Conservation (phyloP, 2,329 filamentous ascomycete species). For the Nannizziopsis arthrosporioides region DNA sequence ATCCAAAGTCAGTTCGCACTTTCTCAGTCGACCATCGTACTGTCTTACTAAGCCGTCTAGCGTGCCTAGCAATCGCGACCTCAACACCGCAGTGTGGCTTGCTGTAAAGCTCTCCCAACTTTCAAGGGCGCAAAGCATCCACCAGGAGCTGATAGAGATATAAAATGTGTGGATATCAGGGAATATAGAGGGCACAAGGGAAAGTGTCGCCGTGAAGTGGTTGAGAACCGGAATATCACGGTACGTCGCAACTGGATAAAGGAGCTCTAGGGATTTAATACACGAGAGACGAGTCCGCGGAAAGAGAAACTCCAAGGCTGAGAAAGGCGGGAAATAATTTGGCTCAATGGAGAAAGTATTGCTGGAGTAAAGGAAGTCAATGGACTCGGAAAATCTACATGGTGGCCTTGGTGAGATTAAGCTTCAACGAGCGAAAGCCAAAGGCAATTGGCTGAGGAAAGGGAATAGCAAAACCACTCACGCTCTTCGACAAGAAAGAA, state of each 20-base stretch:
- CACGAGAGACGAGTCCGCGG: not conserved
- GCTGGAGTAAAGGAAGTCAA: slow-evolving; percentile 6
- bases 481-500: slow-evolving; percentile 6
- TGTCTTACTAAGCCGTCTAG: slow-evolving; percentile 2
- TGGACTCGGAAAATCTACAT: slow-evolving; percentile 4
- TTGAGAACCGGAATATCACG: slow-evolving; percentile 6
- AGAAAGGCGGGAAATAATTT: slow-evolving; percentile 9
- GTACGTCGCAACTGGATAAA: slow-evolving; percentile 8
- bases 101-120: slow-evolving; percentile 4
- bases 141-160: slow-evolving; percentile 9
- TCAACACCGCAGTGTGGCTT: slow-evolving; percentile 3
- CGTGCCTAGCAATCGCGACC: slow-evolving; percentile 3
- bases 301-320: slow-evolving; percentile 1
- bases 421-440: not conserved
- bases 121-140: slow-evolving; percentile 8
- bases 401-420: not conserved
- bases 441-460: not conserved
- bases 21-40: slow-evolving; percentile 2
- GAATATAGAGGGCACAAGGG: slow-evolving; percentile 6
- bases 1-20: slow-evolving; percentile 7
- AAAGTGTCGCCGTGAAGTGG: slow-evolving; percentile 4
- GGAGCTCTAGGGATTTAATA: slow-evolving; percentile 8
- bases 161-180: slow-evolving; percentile 3
- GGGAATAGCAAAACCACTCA: not conserved
- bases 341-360: slow-evolving; percentile 8